Conservation (phyloP, 352 stramenopile genomes). For the Phytophthora capsici region DNA sequence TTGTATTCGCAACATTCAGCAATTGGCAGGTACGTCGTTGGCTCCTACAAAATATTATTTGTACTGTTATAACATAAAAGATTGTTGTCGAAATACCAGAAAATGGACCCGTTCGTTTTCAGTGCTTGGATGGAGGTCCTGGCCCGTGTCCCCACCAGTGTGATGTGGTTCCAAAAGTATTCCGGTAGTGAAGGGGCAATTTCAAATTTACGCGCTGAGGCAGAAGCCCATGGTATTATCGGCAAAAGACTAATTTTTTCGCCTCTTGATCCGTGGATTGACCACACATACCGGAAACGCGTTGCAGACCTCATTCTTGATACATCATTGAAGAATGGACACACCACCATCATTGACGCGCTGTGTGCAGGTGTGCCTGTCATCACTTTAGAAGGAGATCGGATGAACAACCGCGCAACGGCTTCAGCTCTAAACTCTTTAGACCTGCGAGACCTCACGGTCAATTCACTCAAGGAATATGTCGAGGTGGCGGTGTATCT, state of each 20-base stretch:
- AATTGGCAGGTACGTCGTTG: constrained; percentile 68
- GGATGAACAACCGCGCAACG: constrained; percentile 72
- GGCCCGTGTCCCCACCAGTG: constrained; percentile 58
- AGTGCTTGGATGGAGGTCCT: constrained; percentile 84
- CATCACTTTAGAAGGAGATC: constrained; percentile 68
- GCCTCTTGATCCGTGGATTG: constrained; percentile 69
- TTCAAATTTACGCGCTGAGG: constrained; percentile 57
- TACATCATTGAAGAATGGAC: constrained; percentile 84
- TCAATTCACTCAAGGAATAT: constrained; percentile 84
- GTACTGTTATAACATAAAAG: not conserved
- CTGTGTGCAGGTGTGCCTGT: constrained; percentile 81
- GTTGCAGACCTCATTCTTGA: constrained; percentile 79
- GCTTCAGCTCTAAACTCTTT: constrained; percentile 66
- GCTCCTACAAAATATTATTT: no score
- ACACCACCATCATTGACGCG: constrained; percentile 83
- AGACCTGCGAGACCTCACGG: constrained; percentile 54
- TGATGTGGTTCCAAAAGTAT: constrained; percentile 85
- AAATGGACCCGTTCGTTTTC: constrained; percentile 83
- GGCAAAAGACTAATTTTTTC: constrained; percentile 67
- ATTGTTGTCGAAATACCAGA: constrained; percentile 32
- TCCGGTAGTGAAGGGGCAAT: constrained; percentile 53
- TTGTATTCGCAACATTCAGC: constrained; percentile 87
- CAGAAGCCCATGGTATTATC: constrained; percentile 57
- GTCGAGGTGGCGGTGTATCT: constrained; percentile 74
- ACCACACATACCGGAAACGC: constrained; percentile 80